A percentile compares a stretch with the other conserved stretches of the same genome.
These are phyloP conservation scores for Stellera chamaejasme DNA, from an alignment of 345 rosid species.

Conservation along the genomic window DNA sequence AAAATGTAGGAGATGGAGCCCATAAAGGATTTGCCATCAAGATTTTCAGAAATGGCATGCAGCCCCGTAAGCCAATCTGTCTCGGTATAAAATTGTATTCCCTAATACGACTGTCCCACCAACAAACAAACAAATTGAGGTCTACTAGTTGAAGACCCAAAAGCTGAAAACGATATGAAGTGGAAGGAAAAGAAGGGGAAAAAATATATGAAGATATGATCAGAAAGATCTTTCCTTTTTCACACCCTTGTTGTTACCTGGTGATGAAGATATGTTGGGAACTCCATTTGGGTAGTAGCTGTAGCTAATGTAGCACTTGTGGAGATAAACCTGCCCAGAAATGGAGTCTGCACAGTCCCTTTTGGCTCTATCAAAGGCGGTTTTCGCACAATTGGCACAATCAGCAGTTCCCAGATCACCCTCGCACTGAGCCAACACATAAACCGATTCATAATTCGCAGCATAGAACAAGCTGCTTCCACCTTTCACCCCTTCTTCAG, in stretches of 20 bases:
- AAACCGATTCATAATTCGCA: slow-evolving; percentile 41
- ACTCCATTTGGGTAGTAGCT: slow-evolving; percentile 78
- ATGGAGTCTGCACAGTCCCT: slow-evolving; percentile 54
- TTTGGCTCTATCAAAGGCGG: slow-evolving; percentile 41
- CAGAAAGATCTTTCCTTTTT: not conserved
- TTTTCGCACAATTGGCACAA: slow-evolving; percentile 58
- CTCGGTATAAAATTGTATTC: not conserved
- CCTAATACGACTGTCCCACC: not conserved
- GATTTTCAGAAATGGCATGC: not conserved
- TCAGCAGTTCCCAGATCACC: slow-evolving; percentile 55
- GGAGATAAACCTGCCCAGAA: slow-evolving; percentile 62
- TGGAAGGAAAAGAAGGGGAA: not conserved
- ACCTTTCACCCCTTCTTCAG: slow-evolving; percentile 39
- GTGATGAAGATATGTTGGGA: slow-evolving; percentile 33
- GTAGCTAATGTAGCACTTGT: slow-evolving; percentile 74
- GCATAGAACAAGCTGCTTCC: slow-evolving; percentile 40
- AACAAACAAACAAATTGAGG: not conserved
- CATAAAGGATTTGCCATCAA: too few relatives aligned
- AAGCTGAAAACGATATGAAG: not conserved
- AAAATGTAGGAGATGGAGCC: too few relatives aligned
- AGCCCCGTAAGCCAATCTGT: not conserved
- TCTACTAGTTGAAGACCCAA: not conserved
- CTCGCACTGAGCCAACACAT: slow-evolving; percentile 81
- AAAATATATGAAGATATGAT: too few relatives aligned
- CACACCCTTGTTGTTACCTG: slow-evolving; percentile 22